Evolutionary conservation across 495 filamentous ascomycete species (phyloP).

Genomic region (Lindgomyces ingoldianus): DNA sequence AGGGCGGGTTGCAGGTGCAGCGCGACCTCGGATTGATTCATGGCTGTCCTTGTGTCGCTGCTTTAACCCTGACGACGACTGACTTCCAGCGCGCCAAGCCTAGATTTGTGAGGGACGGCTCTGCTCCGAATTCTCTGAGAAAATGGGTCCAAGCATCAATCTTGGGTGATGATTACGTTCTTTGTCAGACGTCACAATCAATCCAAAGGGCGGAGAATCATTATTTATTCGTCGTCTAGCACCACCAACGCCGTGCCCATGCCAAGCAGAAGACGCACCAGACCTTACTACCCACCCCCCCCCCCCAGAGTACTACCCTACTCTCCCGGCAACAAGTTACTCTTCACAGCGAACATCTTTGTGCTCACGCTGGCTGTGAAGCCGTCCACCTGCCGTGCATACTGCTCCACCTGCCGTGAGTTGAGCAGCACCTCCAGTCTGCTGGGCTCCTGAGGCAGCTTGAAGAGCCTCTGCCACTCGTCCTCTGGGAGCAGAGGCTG

Average conservation of each 20-base stretch:
- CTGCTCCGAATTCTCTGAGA: too few species aligned
- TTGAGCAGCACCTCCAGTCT: slow-evolving; percentile 90
- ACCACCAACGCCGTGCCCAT: slow-evolving; percentile 38
- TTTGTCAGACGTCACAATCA: slow-evolving; percentile 6
- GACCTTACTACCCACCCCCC: slow-evolving; percentile 5
- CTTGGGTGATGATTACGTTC: slow-evolving; percentile 9
- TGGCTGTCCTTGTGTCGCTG: slow-evolving; percentile 1
- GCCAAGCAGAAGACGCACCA: slow-evolving; percentile 20
- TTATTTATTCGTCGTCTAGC: not conserved
- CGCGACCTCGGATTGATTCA: slow-evolving; percentile 9
- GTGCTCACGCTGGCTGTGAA: slow-evolving; percentile 86
- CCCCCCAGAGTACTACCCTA: not conserved
- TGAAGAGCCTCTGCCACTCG: slow-evolving; percentile 97
- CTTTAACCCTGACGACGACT: not conserved
- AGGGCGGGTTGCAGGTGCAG: slow-evolving; percentile 2
- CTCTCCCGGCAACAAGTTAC: slow-evolving; percentile 52
- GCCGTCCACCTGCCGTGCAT: slow-evolving; percentile 94
- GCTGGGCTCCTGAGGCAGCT: slow-evolving; percentile 91
- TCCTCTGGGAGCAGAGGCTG: slow-evolving; percentile 88
- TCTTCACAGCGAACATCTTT: slow-evolving; percentile 98
- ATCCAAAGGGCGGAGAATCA: not conserved
- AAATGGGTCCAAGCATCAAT: too few species aligned
- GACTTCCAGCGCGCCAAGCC: not conserved
- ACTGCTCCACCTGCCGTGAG: slow-evolving; percentile 94
- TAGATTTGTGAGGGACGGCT: not conserved